Conservation (phyloP, 768 basidiomycete species). For the Amanita pallidorosea region DNA sequence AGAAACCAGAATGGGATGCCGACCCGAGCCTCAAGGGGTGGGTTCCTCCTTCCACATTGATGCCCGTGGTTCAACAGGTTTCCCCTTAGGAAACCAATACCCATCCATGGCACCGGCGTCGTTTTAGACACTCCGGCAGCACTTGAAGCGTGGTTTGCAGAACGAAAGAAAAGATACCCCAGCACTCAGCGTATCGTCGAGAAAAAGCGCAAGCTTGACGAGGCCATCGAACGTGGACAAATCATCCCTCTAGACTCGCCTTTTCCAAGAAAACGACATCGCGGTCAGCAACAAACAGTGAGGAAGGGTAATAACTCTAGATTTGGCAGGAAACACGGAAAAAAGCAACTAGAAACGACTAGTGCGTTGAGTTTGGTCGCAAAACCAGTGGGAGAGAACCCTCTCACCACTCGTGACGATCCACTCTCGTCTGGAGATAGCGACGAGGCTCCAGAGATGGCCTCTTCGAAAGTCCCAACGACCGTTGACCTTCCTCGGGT, state of each 20-base stretch:
- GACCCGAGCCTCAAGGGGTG: slow-evolving; percentile 77
- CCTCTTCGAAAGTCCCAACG: slow-evolving; percentile 38
- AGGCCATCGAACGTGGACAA: slow-evolving; percentile 76
- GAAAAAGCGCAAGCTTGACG: slow-evolving; percentile 70
- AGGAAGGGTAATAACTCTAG: neutral
- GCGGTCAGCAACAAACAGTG: slow-evolving; percentile 12
- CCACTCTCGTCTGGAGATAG: slow-evolving; percentile 22
- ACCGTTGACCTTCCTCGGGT: neutral
- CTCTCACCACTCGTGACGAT: neutral
- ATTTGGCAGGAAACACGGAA: neutral
- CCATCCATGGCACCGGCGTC: slow-evolving; percentile 73
- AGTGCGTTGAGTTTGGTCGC: neutral
- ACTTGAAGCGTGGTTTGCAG: slow-evolving; percentile 77
- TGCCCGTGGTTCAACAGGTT: neutral
- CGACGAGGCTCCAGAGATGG: slow-evolving; percentile 42
- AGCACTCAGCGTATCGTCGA: slow-evolving; percentile 58
- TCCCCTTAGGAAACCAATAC: slow-evolving; percentile 47
- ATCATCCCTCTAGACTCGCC: slow-evolving; percentile 37
- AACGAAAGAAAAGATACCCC: slow-evolving; percentile 83
- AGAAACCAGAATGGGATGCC: slow-evolving; percentile 61
- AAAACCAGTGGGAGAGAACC: neutral
- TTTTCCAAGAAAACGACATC: slow-evolving; percentile 31
- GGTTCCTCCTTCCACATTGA: slow-evolving; percentile 8
- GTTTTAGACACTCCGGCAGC: slow-evolving; percentile 74
- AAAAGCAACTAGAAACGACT: neutral